Evolutionary conservation across 345 rosid species (phyloP), one percentile per base, ranked within the genome.

Genomic region (Ricinus communis): DNA sequence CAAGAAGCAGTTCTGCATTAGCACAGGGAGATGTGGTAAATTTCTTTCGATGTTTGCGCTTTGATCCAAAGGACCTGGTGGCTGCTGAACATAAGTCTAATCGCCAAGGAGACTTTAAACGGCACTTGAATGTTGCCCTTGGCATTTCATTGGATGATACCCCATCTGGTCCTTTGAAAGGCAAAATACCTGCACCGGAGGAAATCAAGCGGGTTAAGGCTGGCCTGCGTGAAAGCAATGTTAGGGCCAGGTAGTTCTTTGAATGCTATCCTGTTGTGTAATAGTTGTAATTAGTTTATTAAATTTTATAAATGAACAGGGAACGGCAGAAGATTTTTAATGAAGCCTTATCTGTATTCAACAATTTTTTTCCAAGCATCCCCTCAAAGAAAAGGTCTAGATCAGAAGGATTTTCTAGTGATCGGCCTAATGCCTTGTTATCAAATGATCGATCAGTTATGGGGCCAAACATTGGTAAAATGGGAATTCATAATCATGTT

Each of bases 341-440:
- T 66, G 98, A 96, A 79, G 90, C 97, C 59, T 84, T 94, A 68
- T 88, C 87, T 78, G 91, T 84, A 62, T 81, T 93, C 79, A 93
- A 88, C 84, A 87, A 93, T 75, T 83, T 80, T 76, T 88, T 93
- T 69, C 91, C 97, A 15, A 82, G 74, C 70, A 59, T 90, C 73
- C 86, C 90, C 56, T 80, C 96, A 62, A 96, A 89, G 89, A 93
- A 89, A 82, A 90, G 98, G 81, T 88, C 96, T 72, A 87, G 97
- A 66, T 78, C 83, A 77, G 99, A 93, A 71, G 79, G 84, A 24
- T 85, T 84, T 82, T 62, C 86, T 71, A 76, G 66, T 84, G 97
- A 90, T 38, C 89, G 90, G 30, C 45, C 87, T 51, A 78, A 80
- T 78, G 67, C 84, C 61, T 68, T 72, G 68, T 72, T 81, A 64